Percentiles rank a stretch among this genome's conserved stretches.
These are phyloP conservation scores for Cladosporium sp. DNA, from an alignment of 2,329 filamentous ascomycete genomes.

Conservation along the genomic window DNA sequence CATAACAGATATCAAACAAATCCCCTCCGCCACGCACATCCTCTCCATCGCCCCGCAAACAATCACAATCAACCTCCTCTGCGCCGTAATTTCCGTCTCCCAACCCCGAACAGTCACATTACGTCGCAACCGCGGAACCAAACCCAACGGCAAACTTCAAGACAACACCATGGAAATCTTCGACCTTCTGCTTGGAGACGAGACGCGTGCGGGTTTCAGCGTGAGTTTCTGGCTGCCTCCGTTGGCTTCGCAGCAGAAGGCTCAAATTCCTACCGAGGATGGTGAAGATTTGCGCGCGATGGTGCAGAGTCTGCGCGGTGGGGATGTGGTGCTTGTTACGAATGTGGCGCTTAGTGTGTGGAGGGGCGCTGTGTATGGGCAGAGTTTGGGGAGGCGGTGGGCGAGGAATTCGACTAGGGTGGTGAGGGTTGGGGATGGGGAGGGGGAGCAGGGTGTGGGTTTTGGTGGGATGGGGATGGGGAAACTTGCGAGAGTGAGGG, in stretches of 20 bases:
- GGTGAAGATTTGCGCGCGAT: conserved; percentile 36
- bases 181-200: conserved; percentile 78
- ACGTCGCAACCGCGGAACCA: conserved; percentile 47
- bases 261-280: conserved; percentile 19
- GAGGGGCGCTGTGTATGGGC: conserved; percentile 72
- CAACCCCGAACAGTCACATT: conserved; percentile 65
- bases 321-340: conserved; percentile 73
- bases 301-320: conserved; percentile 52
- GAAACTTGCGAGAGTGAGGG: conserved; percentile 63
- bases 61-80: conserved; percentile 76
- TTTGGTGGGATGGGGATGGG: conserved; percentile 50
- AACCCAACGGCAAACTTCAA: conserved; percentile 20
- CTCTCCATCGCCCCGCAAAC: conserved; percentile 69
- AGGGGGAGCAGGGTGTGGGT: conserved; percentile 48
- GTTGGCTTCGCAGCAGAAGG: conserved; percentile 24
- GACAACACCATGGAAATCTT: conserved; percentile 55
- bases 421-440: conserved; percentile 11
- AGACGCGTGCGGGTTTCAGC: conserved; percentile 73
- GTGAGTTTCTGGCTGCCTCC: conserved; percentile 76
- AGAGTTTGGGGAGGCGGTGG: conserved; percentile 67
- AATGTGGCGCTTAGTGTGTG: conserved; percentile 77
- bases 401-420: conserved; percentile 59
- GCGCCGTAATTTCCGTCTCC: conserved; percentile 68
- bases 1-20: conserved; percentile 60
- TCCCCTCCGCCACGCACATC: conserved; percentile 65